Evolutionary conservation across 192 early-diverging fungal genomes (phyloP), one percentile per base, ranked within the genome.

Genomic region (Obelidium mucronatum): DNA sequence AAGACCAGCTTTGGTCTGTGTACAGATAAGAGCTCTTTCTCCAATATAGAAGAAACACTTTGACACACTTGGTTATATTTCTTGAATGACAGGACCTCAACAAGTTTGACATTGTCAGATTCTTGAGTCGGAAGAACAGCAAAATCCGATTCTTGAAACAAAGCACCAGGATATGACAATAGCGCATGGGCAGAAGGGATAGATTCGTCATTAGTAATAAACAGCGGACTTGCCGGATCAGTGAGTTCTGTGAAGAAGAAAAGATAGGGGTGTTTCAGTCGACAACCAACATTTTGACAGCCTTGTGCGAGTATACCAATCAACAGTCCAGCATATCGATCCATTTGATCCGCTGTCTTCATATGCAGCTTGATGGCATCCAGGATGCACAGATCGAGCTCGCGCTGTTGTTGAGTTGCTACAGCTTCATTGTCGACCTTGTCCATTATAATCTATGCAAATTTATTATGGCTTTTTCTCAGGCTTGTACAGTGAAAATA

Each of bases 1-100:
- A 64, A 5, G 4, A 64, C 24, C 5, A 64, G 13, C 62, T 64
- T 64, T 26, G 62, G 62, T 40, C 39, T 26, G 36, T 64, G 62
- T 15, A 64, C 24, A n/a, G 62, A 8, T 4, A 64, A 34, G 5
- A 64, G 11, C 24, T 64, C 62, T n/a, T 34, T 39, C 33, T 3
- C 62, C 19, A 64, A 36, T 6, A 11, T 3, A 17, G 15, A n/a
- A 17, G 62, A 17, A 6, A 34, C 36, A 31, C 30, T 64, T 39
- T 34, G 30, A 64, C 19, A 34, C 3, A 60, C 58, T 22, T 11
- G 11, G 26, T 60, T 30, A 33, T 60, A 60, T 11, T 6, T 30
- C 11, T 30, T 30, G 33, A 60, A 60, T 11, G 22, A 22, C 6
- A 60, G 6, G 24, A 60, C 58, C 28, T 60, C 58, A 11, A 60